Conservation (phyloP, 257 asterid genomes). For the Vinca minor region DNA sequence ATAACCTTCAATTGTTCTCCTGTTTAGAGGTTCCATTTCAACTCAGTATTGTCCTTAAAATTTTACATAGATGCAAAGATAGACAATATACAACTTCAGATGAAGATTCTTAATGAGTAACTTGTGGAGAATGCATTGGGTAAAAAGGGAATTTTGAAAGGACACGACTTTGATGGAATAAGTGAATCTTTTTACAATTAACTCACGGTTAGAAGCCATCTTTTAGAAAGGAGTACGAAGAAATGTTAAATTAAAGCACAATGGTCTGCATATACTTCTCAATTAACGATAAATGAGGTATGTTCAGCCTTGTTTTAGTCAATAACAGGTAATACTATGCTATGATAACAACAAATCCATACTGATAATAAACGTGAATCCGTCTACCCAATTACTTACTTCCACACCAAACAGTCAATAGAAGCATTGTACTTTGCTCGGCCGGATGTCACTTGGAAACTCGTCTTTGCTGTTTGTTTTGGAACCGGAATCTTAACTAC, state of each 20-base stretch:
- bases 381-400: constrained; percentile 48
- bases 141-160: not conserved
- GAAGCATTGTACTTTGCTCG: constrained; percentile 94
- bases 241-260: not conserved
- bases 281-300: not conserved
- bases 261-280: too few species aligned
- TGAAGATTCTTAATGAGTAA: not conserved
- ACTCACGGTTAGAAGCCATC: not conserved
- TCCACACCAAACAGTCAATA: constrained; percentile 95
- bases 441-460: constrained; percentile 98
- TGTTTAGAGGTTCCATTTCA: not conserved
- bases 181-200: not conserved
- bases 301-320: not conserved
- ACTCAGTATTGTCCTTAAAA: not conserved
- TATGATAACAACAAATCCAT: too few species aligned
- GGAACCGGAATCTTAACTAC: constrained; percentile 98
- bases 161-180: not conserved
- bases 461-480: constrained; percentile 96
- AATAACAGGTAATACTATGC: not conserved
- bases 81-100: not conserved
- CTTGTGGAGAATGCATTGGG: not conserved
- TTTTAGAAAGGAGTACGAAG: not conserved
- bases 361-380: not conserved
- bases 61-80: not conserved
- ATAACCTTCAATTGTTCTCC: not conserved